These are phyloP conservation scores for Fusarium mundagurra DNA, from an alignment of 2,329 filamentous ascomycete genomes.

Conservation along the genomic window DNA sequence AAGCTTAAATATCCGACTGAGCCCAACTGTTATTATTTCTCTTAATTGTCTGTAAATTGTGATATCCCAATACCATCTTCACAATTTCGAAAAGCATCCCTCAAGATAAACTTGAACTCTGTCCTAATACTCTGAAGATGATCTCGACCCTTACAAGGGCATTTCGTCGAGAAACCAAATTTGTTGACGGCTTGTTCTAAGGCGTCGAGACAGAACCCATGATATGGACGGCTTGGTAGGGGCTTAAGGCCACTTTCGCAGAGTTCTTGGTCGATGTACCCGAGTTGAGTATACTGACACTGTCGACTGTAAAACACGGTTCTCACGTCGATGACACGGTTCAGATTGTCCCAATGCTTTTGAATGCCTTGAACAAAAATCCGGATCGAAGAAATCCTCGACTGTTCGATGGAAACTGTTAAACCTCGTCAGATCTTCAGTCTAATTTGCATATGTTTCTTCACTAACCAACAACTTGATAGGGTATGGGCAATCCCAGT, in stretches of 20 bases:
- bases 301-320: accelerated
- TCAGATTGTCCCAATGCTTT: accelerated
- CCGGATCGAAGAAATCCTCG: accelerated
- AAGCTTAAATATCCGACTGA: neutral
- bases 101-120: accelerated
- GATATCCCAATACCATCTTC: neutral
- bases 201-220: neutral
- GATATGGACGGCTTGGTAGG: neutral
- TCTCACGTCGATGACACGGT: accelerated
- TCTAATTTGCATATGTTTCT: accelerated
- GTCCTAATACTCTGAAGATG: neutral
- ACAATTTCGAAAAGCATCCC: accelerated
- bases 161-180: accelerated
- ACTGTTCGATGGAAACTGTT: neutral
- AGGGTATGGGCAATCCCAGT: neutral
- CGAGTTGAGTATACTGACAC: neutral
- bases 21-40: neutral
- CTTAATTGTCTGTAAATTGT: neutral
- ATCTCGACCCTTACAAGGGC: neutral
- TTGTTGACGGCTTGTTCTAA: accelerated
- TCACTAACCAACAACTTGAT: neutral
- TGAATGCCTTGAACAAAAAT: accelerated
- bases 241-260: accelerated
- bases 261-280: neutral
- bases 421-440: accelerated